These are phyloP conservation scores for Candida ascalaphidarum DNA, from an alignment of 805 yeast genomes.

Conservation along the genomic window DNA sequence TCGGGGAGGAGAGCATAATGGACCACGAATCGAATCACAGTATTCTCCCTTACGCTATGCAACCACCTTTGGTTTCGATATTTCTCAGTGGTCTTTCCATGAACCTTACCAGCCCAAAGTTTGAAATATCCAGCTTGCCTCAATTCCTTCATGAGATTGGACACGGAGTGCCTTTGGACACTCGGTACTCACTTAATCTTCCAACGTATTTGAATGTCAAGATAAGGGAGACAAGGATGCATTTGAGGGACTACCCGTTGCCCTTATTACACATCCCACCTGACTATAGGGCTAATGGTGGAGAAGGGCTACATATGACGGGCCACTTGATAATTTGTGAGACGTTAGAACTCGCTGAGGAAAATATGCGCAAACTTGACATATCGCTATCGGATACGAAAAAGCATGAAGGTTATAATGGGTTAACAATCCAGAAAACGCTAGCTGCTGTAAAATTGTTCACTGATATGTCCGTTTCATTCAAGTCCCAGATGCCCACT, in stretches of 20 bases:
- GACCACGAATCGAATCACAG: conserved; percentile 11
- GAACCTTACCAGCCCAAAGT: conserved; percentile 16
- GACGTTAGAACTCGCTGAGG: conserved; percentile 39
- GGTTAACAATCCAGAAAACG: conserved; percentile 64
- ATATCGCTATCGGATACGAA: too few relatives aligned
- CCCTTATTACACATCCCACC: conserved; percentile 73
- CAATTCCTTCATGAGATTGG: conserved; percentile 66
- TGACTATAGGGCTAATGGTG: too few relatives aligned
- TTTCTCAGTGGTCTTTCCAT: conserved; percentile 19
- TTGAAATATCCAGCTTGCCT: conserved; percentile 33
- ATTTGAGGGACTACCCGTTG: conserved; percentile 77
- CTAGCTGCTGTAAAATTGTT: conserved; percentile 67
- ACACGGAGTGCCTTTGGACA: conserved; percentile 71
- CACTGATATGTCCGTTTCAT: conserved; percentile 48
- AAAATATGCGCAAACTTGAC: conserved; percentile 41
- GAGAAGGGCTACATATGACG: conserved; percentile 3
- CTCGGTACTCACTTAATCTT: conserved; percentile 56
- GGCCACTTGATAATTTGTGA: conserved; percentile 73
- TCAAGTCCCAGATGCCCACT: conserved; percentile 50
- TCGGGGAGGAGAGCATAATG: conserved; percentile 23
- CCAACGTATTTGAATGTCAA: conserved; percentile 55
- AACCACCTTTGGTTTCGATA: conserved; percentile 27
- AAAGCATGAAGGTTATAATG: conserved; percentile 37
- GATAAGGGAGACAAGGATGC: conserved; percentile 56
- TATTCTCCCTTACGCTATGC: conserved; percentile 20